Evolutionary conservation across 106 monocot species (phyloP).

Genomic region (Ottelia alismoides): DNA sequence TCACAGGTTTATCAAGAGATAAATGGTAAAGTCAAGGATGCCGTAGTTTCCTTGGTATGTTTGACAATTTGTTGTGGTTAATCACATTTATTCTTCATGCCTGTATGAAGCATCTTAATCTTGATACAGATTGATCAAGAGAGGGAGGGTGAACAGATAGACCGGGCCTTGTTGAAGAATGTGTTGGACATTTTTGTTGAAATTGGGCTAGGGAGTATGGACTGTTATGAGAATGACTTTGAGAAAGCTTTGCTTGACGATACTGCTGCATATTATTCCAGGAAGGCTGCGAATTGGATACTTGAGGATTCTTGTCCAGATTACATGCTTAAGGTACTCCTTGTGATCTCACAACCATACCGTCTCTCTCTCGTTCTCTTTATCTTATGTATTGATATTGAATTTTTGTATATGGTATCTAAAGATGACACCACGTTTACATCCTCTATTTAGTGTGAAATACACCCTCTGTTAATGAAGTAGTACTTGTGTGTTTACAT

Average conservation of each 20-base stretch:
- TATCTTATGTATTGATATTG: too few relatives aligned
- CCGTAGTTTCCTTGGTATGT: constrained; percentile 75
- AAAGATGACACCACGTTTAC: too few relatives aligned
- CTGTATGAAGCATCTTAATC: too few relatives aligned
- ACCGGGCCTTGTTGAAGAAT: constrained; percentile 79
- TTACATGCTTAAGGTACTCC: constrained; percentile 85
- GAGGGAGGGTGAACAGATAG: constrained; percentile 86
- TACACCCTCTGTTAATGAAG: too few relatives aligned
- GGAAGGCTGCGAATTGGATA: constrained; percentile 78
- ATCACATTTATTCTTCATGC: too few relatives aligned
- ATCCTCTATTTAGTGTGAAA: too few relatives aligned
- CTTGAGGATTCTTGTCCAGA: constrained; percentile 77
- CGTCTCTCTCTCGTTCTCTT: too few relatives aligned
- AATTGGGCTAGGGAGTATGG: constrained; percentile 64
- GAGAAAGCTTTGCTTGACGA: constrained; percentile 54
- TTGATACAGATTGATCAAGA: constrained; percentile 68
- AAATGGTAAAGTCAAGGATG: constrained; percentile 43
- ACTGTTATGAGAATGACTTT: constrained; percentile 70
- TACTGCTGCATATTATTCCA: constrained; percentile 60
- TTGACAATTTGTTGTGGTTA: too few relatives aligned
- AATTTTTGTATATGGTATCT: too few relatives aligned
- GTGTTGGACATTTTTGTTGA: constrained; percentile 86
- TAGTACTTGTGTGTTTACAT: too few relatives aligned
- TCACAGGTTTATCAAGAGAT: constrained; percentile 63
- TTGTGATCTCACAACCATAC: too few relatives aligned